Evolutionary conservation across 2,329 filamentous ascomycete species (phyloP).

Genomic region (Balansia obtecta): DNA sequence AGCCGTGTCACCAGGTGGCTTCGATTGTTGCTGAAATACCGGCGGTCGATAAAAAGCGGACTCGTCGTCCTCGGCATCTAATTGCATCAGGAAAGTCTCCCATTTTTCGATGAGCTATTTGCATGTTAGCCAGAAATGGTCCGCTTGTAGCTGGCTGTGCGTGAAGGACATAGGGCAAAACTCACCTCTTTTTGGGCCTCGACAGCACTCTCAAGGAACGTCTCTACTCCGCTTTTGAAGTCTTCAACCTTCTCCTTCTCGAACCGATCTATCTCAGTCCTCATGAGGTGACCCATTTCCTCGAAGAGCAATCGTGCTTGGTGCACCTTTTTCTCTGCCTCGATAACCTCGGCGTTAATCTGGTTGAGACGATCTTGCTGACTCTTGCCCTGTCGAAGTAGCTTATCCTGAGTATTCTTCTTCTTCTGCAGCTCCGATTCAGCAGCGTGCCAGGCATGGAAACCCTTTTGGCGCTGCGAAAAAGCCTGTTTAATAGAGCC

Average conservation of each 20-base stretch:
- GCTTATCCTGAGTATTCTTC: slow-evolving; percentile 79
- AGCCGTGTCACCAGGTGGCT: slow-evolving; percentile 43
- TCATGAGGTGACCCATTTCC: slow-evolving; percentile 93
- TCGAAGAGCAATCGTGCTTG: slow-evolving; percentile 85
- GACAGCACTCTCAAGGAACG: slow-evolving; percentile 90
- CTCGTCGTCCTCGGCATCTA: slow-evolving; percentile 86
- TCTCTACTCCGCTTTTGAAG: slow-evolving; percentile 96
- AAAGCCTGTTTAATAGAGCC: slow-evolving; percentile 93
- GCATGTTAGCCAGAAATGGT: slow-evolving; percentile 5
- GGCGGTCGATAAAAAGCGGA: slow-evolving; percentile 52
- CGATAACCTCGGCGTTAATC: slow-evolving; percentile 83
- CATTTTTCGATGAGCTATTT: slow-evolving; percentile 66
- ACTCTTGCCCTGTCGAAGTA: slow-evolving; percentile 86
- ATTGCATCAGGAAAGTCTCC: slow-evolving; percentile 95
- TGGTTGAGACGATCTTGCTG: slow-evolving; percentile 94
- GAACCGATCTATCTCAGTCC: slow-evolving; percentile 81
- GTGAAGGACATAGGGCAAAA: slow-evolving; percentile 9
- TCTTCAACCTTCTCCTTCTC: slow-evolving; percentile 97
- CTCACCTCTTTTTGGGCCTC: slow-evolving; percentile 96
- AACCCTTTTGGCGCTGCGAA: slow-evolving; percentile 83
- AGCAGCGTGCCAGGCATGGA: slow-evolving; percentile 84
- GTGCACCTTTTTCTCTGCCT: slow-evolving; percentile 86
- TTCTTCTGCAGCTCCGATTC: slow-evolving; percentile 87
- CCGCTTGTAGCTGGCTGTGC: neutral
- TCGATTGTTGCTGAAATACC: slow-evolving; percentile 37